Evolutionary conservation across 257 asterid genomes (phyloP).

Genomic region (Solanum rostratum): DNA sequence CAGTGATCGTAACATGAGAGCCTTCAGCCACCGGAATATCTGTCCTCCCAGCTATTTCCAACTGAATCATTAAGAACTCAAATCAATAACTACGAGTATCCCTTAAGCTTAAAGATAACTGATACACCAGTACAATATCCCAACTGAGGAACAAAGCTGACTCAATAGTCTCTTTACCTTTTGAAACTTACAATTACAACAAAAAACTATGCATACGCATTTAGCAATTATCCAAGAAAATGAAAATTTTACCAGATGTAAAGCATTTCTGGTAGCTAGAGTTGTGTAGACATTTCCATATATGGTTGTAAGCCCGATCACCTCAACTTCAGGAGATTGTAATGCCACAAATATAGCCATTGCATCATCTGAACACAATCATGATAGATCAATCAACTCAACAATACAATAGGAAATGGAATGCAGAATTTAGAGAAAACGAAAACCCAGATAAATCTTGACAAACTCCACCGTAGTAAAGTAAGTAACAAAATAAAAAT

Average conservation of each 20-base stretch:
- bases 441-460: neutral
- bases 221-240: neutral
- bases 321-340: slow-evolving; percentile 93
- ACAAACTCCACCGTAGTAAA: neutral
- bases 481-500: neutral
- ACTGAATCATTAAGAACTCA: slow-evolving; percentile 26
- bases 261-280: slow-evolving; percentile 94
- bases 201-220: neutral
- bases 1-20: slow-evolving; percentile 87
- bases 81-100: neutral
- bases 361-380: slow-evolving; percentile 64
- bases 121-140: neutral
- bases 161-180: neutral
- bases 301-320: slow-evolving; percentile 86
- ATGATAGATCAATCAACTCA: neutral
- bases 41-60: slow-evolving; percentile 87
- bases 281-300: slow-evolving; percentile 92
- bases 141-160: neutral
- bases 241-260: slow-evolving; percentile 56
- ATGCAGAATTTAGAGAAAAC: neutral
- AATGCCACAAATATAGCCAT: slow-evolving; percentile 95
- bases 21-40: slow-evolving; percentile 99
- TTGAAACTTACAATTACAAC: neutral
- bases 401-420: neutral
- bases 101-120: neutral